These are phyloP conservation scores for Clonostachys solani DNA, from an alignment of 2,329 filamentous ascomycete genomes.

Conservation along the genomic window DNA sequence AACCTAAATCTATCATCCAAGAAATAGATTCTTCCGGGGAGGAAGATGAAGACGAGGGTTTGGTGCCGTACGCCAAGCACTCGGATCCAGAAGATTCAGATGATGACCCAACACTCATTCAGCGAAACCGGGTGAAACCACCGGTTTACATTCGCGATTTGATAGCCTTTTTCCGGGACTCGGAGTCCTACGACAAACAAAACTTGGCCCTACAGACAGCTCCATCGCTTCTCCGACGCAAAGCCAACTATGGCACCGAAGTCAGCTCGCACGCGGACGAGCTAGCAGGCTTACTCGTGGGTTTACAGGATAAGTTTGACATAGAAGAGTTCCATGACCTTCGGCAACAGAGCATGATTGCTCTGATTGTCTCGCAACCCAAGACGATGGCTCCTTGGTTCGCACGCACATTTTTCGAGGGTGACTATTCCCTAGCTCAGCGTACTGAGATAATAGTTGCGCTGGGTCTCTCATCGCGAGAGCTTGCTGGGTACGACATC, in stretches of 20 bases:
- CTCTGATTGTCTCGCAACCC: slow-evolving; percentile 73
- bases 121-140: slow-evolving; percentile 74
- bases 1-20: slow-evolving; percentile 51
- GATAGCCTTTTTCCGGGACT: slow-evolving; percentile 72
- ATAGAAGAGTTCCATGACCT: slow-evolving; percentile 73
- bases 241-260: slow-evolving; percentile 84
- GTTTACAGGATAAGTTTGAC: slow-evolving; percentile 82
- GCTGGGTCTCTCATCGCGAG: slow-evolving; percentile 76
- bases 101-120: slow-evolving; percentile 84
- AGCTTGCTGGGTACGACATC: slow-evolving; percentile 73
- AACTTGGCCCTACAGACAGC: slow-evolving; percentile 75
- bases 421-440: slow-evolving; percentile 86
- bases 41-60: slow-evolving; percentile 56
- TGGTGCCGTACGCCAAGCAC: slow-evolving; percentile 78
- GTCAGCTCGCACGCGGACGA: slow-evolving; percentile 81
- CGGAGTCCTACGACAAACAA: slow-evolving; percentile 81
- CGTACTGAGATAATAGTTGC: slow-evolving; percentile 77
- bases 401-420: slow-evolving; percentile 79
- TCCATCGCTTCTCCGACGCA: slow-evolving; percentile 77
- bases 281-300: slow-evolving; percentile 70
- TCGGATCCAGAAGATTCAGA: slow-evolving; percentile 89
- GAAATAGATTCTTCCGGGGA: slow-evolving; percentile 56
- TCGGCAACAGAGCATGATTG: slow-evolving; percentile 76
- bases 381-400: slow-evolving; percentile 79
- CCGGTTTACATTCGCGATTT: slow-evolving; percentile 91